Evolutionary conservation across 169 alveolate species (phyloP), one percentile per base, ranked within the genome.

Genomic region (Cryptosporidium andersoni): DNA sequence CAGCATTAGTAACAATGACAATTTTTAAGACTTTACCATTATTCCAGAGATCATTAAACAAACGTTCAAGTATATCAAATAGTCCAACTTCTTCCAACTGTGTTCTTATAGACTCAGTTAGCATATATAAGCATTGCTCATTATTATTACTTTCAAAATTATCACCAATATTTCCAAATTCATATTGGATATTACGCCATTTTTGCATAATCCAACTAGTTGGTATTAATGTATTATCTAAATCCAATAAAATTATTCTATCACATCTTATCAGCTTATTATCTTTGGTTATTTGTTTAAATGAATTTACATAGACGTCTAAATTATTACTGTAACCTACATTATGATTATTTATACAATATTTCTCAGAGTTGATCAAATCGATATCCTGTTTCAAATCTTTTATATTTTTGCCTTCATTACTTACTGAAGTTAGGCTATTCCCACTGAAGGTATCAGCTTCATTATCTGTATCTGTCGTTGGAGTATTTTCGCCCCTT

Each of bases 191-290:
- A 47, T 67, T 66, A 42, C 91, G 16, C 91, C 91, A 88, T 65
- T 66, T 64, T 48, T 68, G 85, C 91, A 88, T 88, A 25, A 88
- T 88, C 91, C 91, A 88, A 55, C 68, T 80, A 51, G 91, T 88
- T 2, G 91, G 91, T 3, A 88, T 88, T 65, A 88, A 62, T 49
- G 91, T 88, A 51, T 88, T 88, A 65, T 88, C 91, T 47, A 88
- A 60, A 49, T 88, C 91, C 8, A 88, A 65, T 80, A 88, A 68
- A 39, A 88, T 68, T 52, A 88, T 60, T 25, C 89, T 65, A 4
- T 48, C 66, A 56, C 47, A 74, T n/a, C 43, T 47, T 3, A 40
- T 56, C 1, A 56, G 14, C 9, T 8, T 9, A 34, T 60, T 39
- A 25, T 7, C 66, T 25, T 39, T 43, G 65, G 36, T 4, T 47